Evolutionary conservation across 257 asterid genomes (phyloP), one percentile per base, ranked within the genome.

Genomic region (Capsicum chinense): DNA sequence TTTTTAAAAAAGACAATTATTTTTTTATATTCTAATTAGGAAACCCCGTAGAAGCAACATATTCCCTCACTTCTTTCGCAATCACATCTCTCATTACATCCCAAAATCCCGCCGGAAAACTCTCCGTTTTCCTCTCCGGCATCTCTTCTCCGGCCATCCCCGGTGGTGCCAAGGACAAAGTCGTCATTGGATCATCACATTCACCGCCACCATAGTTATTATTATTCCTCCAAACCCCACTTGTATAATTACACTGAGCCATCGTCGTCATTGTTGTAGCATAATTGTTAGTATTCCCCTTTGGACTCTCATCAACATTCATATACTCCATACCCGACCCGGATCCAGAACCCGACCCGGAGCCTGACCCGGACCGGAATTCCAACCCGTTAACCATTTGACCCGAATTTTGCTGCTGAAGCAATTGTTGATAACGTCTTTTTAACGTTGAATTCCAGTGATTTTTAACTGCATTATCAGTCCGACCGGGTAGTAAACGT

Each of bases 401-500:
- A 44, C 67, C 85, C 2, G 85, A 21, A 13, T 86, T 39, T 16
- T 7, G 73, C 21, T 48, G 83, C 3, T 42, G 82, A 0, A 14
- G 62, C 5, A 26, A 57, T 0, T 80, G 81, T 59, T 84, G 90
- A 58, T 81, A 83, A 35, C 92, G 89, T 83, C 93, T 85, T 84
- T 93, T 93, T 60, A 94, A 47, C 3, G 98, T 94, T 5, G 97
- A 93, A 83, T 93, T 94, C 98, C 97, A 94, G 68, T 93, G 97
- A 47, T 94, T 94, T 79, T 92, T 94, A 9, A 94, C 93, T 11
- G 98, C 97, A 85, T 94, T 94, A 67, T 94, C 98, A 0, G 98
- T 94, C 50, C 98, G 91, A n/a, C 98, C 98, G 14, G 93, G 97
- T 3, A 94, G 93, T 68, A 94, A 85, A 64, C 97, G 87, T 13